Evolutionary conservation across 1,284 basidiomycete genomes (phyloP), one percentile per base, ranked within the genome.

Genomic region (Melampsora americana): DNA sequence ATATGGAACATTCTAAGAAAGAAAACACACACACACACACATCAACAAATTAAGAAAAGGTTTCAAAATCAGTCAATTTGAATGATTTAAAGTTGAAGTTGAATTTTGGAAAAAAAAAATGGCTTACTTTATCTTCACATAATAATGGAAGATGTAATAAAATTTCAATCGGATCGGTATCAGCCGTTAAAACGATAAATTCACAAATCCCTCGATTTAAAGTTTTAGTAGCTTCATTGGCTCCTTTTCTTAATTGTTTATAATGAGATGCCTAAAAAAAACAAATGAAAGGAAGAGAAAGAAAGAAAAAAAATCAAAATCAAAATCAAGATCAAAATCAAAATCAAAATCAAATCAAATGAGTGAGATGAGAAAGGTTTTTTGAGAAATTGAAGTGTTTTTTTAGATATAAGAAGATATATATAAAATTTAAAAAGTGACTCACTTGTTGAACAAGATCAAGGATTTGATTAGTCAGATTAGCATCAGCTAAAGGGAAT

Each of bases 141-240:
- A 99, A 87, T 72, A 99, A 87, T 61, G 96, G 96, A 35, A 99
- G 89, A 85, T 99, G 96, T 79, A 99, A 89, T 67, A 99, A 86
- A 83, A 99, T 99, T 84, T 99, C 95, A 81, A 99, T 88, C 69
- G 95, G 95, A 84, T 99, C 95, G 64, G 95, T 95, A 82, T 96
- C 85, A 78, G 94, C 96, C 77, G 96, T 96, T 85, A 99, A 87
- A 82, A 99, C 89, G 85, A 99, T 95, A 85, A 99, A 93, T 85
- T 99, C 96, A 80, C 94, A 92, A 81, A 98, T 95, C 86, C 96
- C 95, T 83, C 96, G 92, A 85, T 99, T 99, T 79, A 99, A 88
- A 30, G 96, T 99, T 87, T 98, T 98, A 80, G 95, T 97, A 46
- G 84, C 84, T 87, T 96, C 93, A 84, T 96, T 96, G 59, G 93